Evolutionary conservation across 805 yeast genomes (phyloP), one percentile per base, ranked within the genome.

Genomic region (Yueomyces sp.): DNA sequence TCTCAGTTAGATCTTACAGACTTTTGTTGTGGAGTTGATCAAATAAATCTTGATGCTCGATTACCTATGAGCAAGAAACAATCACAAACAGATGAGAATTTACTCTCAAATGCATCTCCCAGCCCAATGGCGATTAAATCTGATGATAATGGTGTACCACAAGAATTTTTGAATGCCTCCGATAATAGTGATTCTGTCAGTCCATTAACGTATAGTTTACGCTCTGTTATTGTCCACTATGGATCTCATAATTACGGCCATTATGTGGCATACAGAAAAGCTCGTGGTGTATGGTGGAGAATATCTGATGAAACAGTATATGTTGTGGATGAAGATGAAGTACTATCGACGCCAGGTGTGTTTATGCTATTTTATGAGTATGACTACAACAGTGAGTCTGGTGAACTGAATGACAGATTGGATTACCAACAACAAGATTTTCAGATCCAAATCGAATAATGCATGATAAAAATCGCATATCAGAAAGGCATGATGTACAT

Each of bases 161-260:
- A 19, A 19, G 19, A 19, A 19, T 19, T 19, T 19, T 19, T 19
- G 19, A 19, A 19, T 19, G 19, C 19, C 19, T 19, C 19, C 19
- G 19, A 19, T 26, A 30, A 42, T n/a, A 41, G 19, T 9, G 9
- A 43, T n/a, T 5, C 5, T 9, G n/a, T 34, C 12, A 34, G 26
- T 9, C 37, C 37, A 11, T 34, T 34, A n/a, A 34, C 37, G 37
- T 86, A 86, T 58, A 68, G 74, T 39, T 69, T 86, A 46, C 82
- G 80, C 56, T 82, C 94, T 1, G 86, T 82, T 2, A 82, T 87
- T 31, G 77, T 86, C 1, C 96, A 87, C 60, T 85, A 79, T 59
- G 96, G 96, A 32, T 81, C 94, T 1, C 95, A 87, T 53, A 85
- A 86, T 53, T 87, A 84, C 57, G 96, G 96, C 12, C 96, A 87